Percentiles rank a stretch among this genome's conserved stretches.
Evolutionary conservation across 192 early-diverging fungal species (phyloP).

Genomic region (Rhizophagus clarus): DNA sequence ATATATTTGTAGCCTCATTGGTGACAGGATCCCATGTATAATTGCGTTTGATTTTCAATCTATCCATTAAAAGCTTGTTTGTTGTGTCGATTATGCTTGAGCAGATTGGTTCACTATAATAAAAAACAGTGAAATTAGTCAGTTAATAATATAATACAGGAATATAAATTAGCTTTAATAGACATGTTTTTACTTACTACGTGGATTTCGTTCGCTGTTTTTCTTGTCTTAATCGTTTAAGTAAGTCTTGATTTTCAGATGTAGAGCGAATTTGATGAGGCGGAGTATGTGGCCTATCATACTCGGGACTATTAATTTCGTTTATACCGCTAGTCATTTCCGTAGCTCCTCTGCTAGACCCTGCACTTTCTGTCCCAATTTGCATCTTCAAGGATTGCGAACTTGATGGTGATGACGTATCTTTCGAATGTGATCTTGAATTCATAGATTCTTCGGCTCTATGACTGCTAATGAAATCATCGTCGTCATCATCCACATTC

Average conservation of each 20-base stretch:
- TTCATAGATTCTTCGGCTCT: too few species aligned
- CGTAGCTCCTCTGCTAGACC: background rate
- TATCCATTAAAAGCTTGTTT: too few species aligned
- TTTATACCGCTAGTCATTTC: constrained; percentile 3
- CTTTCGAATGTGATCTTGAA: too few species aligned
- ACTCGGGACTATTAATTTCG: background rate
- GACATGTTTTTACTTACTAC: constrained; percentile 19
- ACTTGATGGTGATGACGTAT: too few species aligned
- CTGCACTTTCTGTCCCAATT: background rate
- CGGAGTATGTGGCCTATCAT: background rate
- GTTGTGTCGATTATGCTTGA: too few species aligned
- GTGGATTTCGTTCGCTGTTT: constrained; percentile 12
- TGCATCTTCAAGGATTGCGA: too few species aligned
- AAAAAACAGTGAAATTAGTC: background rate
- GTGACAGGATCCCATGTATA: background rate
- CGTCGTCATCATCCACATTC: too few species aligned
- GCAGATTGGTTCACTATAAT: background rate
- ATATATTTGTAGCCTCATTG: background rate
- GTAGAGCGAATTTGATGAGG: constrained; percentile 11
- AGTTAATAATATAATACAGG: constrained; percentile 10
- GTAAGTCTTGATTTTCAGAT: constrained; percentile 6
- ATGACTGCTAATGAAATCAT: too few species aligned
- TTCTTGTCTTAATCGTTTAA: constrained; percentile 14
- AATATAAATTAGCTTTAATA: constrained; percentile 14
- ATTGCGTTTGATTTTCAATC: too few species aligned